A percentile compares a stretch with the other conserved stretches of the same genome.
phyloP scores from a whole-genome alignment of 495 filamentous ascomycete species.

The Collariella sp. region DNA sequence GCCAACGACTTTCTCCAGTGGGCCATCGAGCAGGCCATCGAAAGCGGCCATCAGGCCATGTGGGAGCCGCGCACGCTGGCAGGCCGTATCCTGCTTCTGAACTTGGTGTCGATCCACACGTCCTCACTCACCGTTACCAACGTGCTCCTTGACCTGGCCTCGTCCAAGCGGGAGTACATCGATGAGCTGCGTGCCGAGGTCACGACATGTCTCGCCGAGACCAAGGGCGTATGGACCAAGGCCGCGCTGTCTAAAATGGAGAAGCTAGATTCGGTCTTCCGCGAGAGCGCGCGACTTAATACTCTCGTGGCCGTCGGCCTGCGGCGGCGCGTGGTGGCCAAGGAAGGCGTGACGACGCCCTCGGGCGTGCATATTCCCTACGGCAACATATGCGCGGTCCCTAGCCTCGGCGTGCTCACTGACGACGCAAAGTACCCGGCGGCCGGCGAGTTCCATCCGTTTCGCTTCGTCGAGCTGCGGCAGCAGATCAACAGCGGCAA shows the following conservation, averaged over 20 bases:
- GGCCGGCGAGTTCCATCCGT: constrained; percentile 17
- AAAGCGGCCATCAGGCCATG: constrained; percentile 20
- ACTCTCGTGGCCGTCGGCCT: constrained; percentile 25
- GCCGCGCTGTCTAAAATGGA: constrained; percentile 33
- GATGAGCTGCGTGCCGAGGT: constrained; percentile 44
- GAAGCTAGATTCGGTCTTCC: constrained; percentile 33
- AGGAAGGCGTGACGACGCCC: constrained; percentile 28
- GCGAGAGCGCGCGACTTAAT: constrained; percentile 30
- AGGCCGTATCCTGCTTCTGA: constrained; percentile 31
- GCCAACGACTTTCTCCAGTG: constrained; percentile 37
- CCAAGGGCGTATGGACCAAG: constrained; percentile 38
- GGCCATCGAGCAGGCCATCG: constrained; percentile 26
- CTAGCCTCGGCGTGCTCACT: constrained; percentile 16
- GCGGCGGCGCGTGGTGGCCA: constrained; percentile 21
- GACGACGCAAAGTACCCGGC: constrained; percentile 17
- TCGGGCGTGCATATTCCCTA: constrained; percentile 23
- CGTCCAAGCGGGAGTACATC: constrained; percentile 34
- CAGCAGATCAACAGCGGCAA: too few species aligned
- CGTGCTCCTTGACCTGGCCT: constrained; percentile 21
- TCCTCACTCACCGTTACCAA: constrained; percentile 38
- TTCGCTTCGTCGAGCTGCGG: constrained; percentile 20
- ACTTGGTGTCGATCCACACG: constrained; percentile 46
- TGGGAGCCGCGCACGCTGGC: constrained; percentile 22
- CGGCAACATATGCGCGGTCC: constrained; percentile 10
- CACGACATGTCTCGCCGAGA: too few species aligned